Conservation (phyloP, 202 grass and related monocot species). For the Dendrocalamus latiflorus region DNA sequence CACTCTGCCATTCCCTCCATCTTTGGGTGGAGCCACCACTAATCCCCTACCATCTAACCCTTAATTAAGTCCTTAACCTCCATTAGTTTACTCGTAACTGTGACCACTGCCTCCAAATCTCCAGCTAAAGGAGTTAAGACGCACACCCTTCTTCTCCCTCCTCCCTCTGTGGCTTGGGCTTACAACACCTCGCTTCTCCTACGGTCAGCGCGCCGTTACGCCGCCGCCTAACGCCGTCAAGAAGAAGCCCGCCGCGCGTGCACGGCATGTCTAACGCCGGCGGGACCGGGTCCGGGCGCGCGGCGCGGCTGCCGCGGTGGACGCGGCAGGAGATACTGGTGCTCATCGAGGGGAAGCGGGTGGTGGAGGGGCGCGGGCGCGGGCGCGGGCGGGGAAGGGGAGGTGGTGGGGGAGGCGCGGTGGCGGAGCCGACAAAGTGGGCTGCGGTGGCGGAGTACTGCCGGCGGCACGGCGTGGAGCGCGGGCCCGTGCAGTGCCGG, state of each 20-base stretch:
- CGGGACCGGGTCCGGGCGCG: constrained; percentile 12
- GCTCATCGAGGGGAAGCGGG: no score
- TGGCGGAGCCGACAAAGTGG: constrained; percentile 94
- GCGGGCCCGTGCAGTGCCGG: no score
- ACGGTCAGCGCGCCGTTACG: neutral
- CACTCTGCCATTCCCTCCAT: neutral
- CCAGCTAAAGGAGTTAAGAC: neutral
- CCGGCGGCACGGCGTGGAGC: no score
- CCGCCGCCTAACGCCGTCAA: neutral
- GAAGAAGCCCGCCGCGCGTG: neutral
- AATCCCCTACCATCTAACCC: constrained; percentile 1
- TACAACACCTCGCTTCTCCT: neutral
- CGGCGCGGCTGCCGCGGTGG: constrained; percentile 72
- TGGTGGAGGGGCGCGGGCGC: no score
- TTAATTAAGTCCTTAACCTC: neutral
- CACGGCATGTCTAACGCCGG: constrained; percentile 43
- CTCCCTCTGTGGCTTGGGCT: constrained; percentile 39
- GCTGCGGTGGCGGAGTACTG: no score
- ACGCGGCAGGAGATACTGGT: constrained; percentile 81
- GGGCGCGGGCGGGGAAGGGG: no score
- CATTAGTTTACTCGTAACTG: constrained; percentile 17
- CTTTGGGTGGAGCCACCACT: neutral
- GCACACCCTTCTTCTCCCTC: neutral
- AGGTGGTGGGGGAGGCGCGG: no score
- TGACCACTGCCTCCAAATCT: constrained; percentile 13